Base-by-base conservation (phyloP, 2,329 filamentous ascomycete species). In the Epichloe brachyelytri region DNA sequence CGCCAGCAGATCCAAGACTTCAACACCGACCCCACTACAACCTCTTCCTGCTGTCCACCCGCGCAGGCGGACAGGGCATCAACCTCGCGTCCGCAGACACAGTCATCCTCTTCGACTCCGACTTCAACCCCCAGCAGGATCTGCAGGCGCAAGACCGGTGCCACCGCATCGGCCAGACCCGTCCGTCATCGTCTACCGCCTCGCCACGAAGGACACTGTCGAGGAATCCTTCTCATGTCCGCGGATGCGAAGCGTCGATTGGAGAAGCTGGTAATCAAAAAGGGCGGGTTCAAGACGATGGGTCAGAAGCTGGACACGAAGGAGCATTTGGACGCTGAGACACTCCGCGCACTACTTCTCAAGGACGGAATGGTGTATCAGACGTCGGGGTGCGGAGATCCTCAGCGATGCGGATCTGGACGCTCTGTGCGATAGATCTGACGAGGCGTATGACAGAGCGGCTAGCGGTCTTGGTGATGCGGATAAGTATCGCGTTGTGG, bases 81-180 rank as follows among this genome's bases (percentile, higher is more conserved):
- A 97, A 96, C 61, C 80, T 97, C 0, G 88, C 88, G 0, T 84
- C 84, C 1, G 91, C 91, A 0, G 91, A 97, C 59, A 96, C 91
- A 0, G 91, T 96, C 11, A 85, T 97, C 44, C 74, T 97, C 0
- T 97, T 93, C 58, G 91, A 97, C 65, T 74, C 70, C 2, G 79
- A 95, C 60, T 96, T 91, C 82, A 98, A 98, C 60, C 93, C 93
- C 0, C 93, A 98, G 64, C 91, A 96, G 63, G 93, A 98, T 65
- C 74, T 98, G 0, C 93, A 98, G 63, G 93, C 93, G 0, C 93
- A 97, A 67, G 93, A 98, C 62, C 87, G 93, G 5, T 89, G 88
- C 0, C 93, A 98, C 63, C 82, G 93, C 12, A 97, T 98, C 55
- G 93, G 93, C 0, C 93, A 98, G 65, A 95, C 83, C 0, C 78